Evolutionary conservation across 2,329 filamentous ascomycete genomes (phyloP).

Genomic region (Hymenoscyphus repandus): DNA sequence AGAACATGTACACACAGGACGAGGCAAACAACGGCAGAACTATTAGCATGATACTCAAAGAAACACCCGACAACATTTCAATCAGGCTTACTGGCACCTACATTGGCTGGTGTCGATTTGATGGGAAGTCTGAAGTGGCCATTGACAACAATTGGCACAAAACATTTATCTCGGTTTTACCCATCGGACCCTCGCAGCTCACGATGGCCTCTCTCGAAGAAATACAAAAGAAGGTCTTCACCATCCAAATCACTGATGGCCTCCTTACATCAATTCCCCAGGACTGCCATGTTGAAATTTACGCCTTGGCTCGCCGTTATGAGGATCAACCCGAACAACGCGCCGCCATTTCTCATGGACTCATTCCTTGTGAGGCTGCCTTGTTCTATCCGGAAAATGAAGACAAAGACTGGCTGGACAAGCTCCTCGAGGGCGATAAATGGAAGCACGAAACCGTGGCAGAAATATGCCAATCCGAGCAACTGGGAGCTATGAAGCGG

Average conservation of each 20-base stretch:
- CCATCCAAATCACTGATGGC: slow-evolving; percentile 49
- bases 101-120: slow-evolving; percentile 55
- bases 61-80: slow-evolving; percentile 46
- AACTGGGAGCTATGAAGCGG: neutral
- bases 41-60: slow-evolving; percentile 52
- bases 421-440: slow-evolving; percentile 33
- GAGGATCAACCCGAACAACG: slow-evolving; percentile 34
- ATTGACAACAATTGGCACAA: slow-evolving; percentile 48
- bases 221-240: slow-evolving; percentile 45
- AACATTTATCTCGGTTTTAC: slow-evolving; percentile 51
- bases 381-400: slow-evolving; percentile 34
- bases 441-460: slow-evolving; percentile 33
- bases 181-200: slow-evolving; percentile 37
- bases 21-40: slow-evolving; percentile 41
- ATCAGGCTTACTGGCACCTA: slow-evolving; percentile 56
- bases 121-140: slow-evolving; percentile 21
- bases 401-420: slow-evolving; percentile 34
- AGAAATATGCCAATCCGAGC: neutral
- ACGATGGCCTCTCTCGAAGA: slow-evolving; percentile 28
- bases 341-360: slow-evolving; percentile 40
- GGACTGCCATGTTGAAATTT: slow-evolving; percentile 42
- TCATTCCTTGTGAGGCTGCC: slow-evolving; percentile 36
- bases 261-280: slow-evolving; percentile 40
- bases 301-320: slow-evolving; percentile 57
- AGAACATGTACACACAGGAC: slow-evolving; percentile 32